Conservation (phyloP, 139 green algal species). For the Asterochloris sp. region DNA sequence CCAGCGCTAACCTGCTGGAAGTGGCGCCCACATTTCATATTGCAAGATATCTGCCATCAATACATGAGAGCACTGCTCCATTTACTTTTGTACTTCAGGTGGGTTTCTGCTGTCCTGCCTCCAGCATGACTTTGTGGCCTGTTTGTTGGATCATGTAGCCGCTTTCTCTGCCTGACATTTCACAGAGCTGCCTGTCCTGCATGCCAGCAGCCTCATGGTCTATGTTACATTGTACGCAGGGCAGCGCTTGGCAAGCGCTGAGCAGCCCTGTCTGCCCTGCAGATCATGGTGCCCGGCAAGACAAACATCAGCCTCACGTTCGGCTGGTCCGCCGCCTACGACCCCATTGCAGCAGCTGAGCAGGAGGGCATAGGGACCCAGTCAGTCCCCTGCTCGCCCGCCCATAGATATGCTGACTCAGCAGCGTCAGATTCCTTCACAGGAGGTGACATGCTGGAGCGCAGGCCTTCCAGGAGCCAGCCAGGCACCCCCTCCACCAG, state of each 20-base stretch:
- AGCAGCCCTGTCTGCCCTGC: neutral
- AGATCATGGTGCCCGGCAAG: constrained; percentile 31
- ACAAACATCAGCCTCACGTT: constrained; percentile 13
- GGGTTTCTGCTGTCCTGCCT: neutral
- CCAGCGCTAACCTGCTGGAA: constrained; percentile 34
- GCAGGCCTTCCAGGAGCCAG: too few species aligned
- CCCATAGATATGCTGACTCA: too few species aligned
- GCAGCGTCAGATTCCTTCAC: too few species aligned
- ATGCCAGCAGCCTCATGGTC: neutral
- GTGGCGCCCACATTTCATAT: constrained; percentile 39
- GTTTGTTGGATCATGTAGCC: neutral
- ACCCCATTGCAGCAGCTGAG: constrained; percentile 12
- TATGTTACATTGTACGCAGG: neutral
- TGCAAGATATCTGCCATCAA: constrained; percentile 34
- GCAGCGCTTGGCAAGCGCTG: too few species aligned
- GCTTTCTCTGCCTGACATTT: neutral
- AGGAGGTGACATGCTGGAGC: too few species aligned
- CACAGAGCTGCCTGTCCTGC: neutral
- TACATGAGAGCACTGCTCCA: constrained; percentile 22
- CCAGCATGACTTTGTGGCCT: neutral
- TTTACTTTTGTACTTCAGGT: constrained; percentile 30
- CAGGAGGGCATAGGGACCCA: neutral
- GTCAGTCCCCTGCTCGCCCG: too few species aligned
- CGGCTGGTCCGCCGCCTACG: constrained; percentile 13
- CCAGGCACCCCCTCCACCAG: too few species aligned